Evolutionary conservation across 805 yeast genomes (phyloP).

Genomic region (Blastobotrys peoriensis): DNA sequence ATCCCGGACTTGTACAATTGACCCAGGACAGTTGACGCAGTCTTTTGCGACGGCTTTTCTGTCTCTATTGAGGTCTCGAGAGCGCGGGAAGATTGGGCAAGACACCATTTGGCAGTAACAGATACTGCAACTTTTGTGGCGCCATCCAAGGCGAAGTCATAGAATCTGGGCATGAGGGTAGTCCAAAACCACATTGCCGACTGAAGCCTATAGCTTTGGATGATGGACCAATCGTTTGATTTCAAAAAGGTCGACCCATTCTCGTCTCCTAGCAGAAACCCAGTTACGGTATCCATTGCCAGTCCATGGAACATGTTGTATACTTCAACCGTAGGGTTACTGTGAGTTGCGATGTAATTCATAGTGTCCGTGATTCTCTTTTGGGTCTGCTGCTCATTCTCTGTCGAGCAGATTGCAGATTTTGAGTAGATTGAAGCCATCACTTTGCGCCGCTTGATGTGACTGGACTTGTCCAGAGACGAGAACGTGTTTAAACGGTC

Average conservation of each 20-base stretch:
- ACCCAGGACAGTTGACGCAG: constrained; percentile 7
- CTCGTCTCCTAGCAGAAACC: constrained; percentile 50
- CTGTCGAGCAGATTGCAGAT: constrained; percentile 31
- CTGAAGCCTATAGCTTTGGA: constrained; percentile 42
- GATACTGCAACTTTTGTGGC: constrained; percentile 35
- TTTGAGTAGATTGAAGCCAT: constrained; percentile 43
- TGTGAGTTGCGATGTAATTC: constrained; percentile 20
- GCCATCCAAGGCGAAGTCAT: constrained; percentile 43
- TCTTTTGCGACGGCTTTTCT: constrained; percentile 1
- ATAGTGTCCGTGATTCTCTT: constrained; percentile 30
- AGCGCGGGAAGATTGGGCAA: constrained; percentile 22
- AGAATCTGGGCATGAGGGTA: constrained; percentile 50
- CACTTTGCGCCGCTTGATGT: constrained; percentile 38
- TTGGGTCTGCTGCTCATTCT: constrained; percentile 32
- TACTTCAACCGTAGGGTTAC: constrained; percentile 38
- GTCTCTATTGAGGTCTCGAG: too few species aligned
- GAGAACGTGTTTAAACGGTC: constrained; percentile 57
- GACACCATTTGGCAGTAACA: constrained; percentile 41
- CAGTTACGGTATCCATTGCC: constrained; percentile 65
- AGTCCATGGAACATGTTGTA: constrained; percentile 59
- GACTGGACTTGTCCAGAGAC: constrained; percentile 43
- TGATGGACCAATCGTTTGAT: constrained; percentile 36
- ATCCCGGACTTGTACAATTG: constrained; percentile 24
- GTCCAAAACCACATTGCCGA: constrained; percentile 64
- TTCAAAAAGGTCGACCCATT: constrained; percentile 36